Base-by-base conservation (phyloP, 2,329 filamentous ascomycete genomes). In the Penicillium concentricum region DNA sequence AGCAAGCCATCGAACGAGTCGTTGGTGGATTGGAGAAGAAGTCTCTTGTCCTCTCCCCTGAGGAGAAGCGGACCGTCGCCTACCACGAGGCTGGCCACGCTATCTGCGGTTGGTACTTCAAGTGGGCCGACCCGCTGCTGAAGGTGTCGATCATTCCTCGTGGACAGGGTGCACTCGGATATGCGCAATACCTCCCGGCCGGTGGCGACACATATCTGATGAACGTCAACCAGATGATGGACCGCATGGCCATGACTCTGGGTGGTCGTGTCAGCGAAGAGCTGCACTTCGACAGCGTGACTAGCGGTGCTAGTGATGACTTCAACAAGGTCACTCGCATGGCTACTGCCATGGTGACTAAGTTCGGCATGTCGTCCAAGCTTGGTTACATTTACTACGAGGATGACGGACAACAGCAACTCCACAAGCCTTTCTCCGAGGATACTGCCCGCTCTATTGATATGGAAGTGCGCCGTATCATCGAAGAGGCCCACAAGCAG, bases 191-290 rank as follows among this genome's bases (percentile, higher is more conserved):
- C 74, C 84, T 99, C n/a, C 94, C 94, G 0, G 83, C 88, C 22
- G 87, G 87, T 55, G 74, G 74, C 41, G 94, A 99, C 71, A 91
- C 91, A 9, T 97, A 97, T 74, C 84, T 99, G 62, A 94, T 99
- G 92, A 96, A 89, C 70, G 88, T 91, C 62, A 88, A 92, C 72
- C 94, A 99, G 78, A 82, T 99, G 41, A 96, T 97, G 91, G 94
- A 99, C 75, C 92, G 94, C 66, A 99, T 99, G 94, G 94, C 94
- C 62, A 99, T 99, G 94, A 97, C 93, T 2, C 87, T 99, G 54
- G 94, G 92, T 66, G 94, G 94, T 2, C 91, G 94, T 63, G 90
- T 99, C 24, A 94, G 89, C 20, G 94, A 99, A 78, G 94, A 99
- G 76, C 79, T 99, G 8, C 93, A 99, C 78, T 99, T 99, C 77